Evolutionary conservation across 2,329 filamentous ascomycete species (phyloP).

Genomic region (Chalaropsis ovoidea): DNA sequence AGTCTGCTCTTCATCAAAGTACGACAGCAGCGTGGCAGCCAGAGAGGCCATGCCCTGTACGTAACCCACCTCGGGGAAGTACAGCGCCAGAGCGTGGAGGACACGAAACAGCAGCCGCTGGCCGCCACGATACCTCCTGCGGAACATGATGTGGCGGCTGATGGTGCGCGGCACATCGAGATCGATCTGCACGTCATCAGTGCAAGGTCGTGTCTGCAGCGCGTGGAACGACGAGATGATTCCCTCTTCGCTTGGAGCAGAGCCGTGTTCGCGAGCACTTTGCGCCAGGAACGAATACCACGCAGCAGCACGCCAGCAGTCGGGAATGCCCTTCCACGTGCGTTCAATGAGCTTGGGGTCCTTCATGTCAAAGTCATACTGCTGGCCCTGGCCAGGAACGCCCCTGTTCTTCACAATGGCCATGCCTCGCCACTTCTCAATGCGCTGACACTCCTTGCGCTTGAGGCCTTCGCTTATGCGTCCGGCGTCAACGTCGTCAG

Average conservation of each 20-base stretch:
- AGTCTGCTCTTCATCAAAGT: conserved; percentile 88
- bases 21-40: conserved; percentile 84
- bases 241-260: conserved; percentile 55
- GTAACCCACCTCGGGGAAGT: conserved; percentile 85
- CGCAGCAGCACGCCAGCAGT: conserved; percentile 83
- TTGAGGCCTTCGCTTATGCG: conserved; percentile 47
- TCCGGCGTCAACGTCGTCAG: conserved; percentile 46
- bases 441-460: conserved; percentile 51
- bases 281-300: conserved; percentile 88
- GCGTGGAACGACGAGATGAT: conserved; percentile 63
- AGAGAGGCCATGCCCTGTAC: conserved; percentile 96
- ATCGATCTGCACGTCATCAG: conserved; percentile 94
- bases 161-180: conserved; percentile 93
- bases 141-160: conserved; percentile 94
- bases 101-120: conserved; percentile 88
- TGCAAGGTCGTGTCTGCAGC: conserved; percentile 62
- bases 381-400: conserved; percentile 46
- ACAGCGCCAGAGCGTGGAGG: conserved; percentile 80
- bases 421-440: conserved; percentile 60
- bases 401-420: conserved; percentile 47
- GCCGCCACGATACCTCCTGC: conserved; percentile 78
- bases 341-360: conserved; percentile 80
- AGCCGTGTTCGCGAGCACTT: conserved; percentile 56
- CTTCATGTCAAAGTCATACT: conserved; percentile 69
- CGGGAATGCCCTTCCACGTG: conserved; percentile 96